These are phyloP conservation scores for Blastobotrys niveus DNA, from an alignment of 1,139 yeast species.

Conservation along the genomic window DNA sequence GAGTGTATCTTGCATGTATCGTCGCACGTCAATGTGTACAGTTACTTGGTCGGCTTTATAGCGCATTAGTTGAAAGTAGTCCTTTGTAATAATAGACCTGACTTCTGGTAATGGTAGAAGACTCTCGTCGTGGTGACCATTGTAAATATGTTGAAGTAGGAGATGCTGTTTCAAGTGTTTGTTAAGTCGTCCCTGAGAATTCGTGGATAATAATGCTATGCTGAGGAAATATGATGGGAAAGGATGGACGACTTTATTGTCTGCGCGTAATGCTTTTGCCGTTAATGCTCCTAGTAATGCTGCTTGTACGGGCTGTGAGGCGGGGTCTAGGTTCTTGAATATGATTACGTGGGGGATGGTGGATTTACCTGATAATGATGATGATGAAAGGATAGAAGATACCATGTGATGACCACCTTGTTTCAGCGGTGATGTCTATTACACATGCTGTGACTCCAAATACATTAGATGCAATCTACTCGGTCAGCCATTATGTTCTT, in stretches of 20 bases:
- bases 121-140: not conserved
- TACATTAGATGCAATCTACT: conserved; percentile 15
- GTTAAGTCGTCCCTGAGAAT: not conserved
- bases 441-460: conserved; percentile 15
- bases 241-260: not conserved
- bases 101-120: not conserved
- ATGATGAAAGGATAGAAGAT: not conserved
- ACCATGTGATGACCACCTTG: conserved; percentile 11
- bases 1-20: conserved; percentile 52
- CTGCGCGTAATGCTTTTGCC: not conserved
- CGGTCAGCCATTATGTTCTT: not conserved
- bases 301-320: conserved; percentile 27
- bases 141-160: conserved; percentile 10
- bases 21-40: conserved; percentile 42
- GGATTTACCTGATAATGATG: not conserved
- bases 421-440: conserved; percentile 12
- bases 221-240: conserved; percentile 17
- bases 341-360: conserved; percentile 19
- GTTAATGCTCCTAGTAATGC: conserved; percentile 22
- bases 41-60: conserved; percentile 24
- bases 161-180: conserved; percentile 13
- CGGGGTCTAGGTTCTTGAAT: conserved; percentile 25
- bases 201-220: conserved; percentile 13
- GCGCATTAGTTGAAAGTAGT: conserved; percentile 8
- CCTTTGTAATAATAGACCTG: conserved; percentile 3